phyloP scores from a whole-genome alignment of 169 alveolate species.

The Toxoplasma gondii region DNA sequence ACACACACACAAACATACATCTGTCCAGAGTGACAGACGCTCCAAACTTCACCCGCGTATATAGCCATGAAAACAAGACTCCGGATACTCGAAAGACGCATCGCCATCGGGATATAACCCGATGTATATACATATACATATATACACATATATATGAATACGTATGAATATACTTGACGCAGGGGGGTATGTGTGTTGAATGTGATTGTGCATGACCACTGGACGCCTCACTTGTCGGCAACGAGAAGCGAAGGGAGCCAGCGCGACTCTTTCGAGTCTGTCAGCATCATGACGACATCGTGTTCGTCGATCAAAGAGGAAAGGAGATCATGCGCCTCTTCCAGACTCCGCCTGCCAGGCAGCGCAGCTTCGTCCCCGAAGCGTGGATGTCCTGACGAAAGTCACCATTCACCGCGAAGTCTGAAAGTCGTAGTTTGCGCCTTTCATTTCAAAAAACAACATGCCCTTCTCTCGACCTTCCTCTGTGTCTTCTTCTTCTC shows the following conservation, averaged over 20 bases:
- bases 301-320: conserved; percentile 67
- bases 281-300: conserved; percentile 88
- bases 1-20: no score
- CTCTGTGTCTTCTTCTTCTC: no score
- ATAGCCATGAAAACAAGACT: background rate
- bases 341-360: conserved; percentile 9
- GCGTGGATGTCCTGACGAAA: conserved; percentile 55
- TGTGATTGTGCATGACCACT: background rate
- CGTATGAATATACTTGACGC: background rate
- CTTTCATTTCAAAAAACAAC: no score
- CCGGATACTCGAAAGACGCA: background rate
- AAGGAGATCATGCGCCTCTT: conserved; percentile 40
- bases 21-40: background rate
- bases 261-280: conserved; percentile 94
- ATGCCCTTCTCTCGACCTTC: no score
- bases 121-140: background rate
- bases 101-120: background rate
- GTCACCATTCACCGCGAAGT: background rate
- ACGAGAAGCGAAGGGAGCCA: conserved; percentile 92
- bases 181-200: background rate
- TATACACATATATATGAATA: background rate
- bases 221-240: conserved; percentile 72
- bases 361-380: background rate
- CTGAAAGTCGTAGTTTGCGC: background rate
- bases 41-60: background rate